phyloP scores from a whole-genome alignment of 345 rosid genomes.

The Sisymbrium altissimum region DNA sequence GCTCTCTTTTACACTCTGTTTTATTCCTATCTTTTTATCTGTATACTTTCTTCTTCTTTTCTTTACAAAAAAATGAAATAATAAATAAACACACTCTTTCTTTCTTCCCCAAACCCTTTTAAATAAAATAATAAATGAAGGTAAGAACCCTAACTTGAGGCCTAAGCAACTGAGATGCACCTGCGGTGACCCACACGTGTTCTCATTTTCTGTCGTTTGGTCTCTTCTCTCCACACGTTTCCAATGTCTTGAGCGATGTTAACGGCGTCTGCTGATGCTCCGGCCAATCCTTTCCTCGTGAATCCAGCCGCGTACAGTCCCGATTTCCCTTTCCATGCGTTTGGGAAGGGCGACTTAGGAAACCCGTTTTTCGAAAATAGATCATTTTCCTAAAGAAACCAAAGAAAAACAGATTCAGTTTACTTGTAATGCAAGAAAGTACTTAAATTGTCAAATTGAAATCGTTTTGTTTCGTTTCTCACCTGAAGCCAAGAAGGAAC shows the following conservation, averaged over 20 bases:
- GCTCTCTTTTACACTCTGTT: slow-evolving; percentile 23
- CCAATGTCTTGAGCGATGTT: slow-evolving; percentile 75
- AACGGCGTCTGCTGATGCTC: slow-evolving; percentile 81
- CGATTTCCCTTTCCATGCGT: slow-evolving; percentile 79
- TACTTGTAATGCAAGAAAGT: slow-evolving; percentile 4
- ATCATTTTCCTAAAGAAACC: slow-evolving; percentile 50
- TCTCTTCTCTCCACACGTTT: slow-evolving; percentile 73
- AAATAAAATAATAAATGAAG: not conserved
- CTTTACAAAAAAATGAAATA: slow-evolving; percentile 19
- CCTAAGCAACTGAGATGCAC: slow-evolving; percentile 57
- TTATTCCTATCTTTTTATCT: not conserved
- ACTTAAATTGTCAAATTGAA: not conserved
- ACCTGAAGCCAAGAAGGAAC: slow-evolving; percentile 82
- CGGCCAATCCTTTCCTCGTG: slow-evolving; percentile 82
- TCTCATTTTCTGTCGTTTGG: slow-evolving; percentile 54
- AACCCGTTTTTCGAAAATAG: slow-evolving; percentile 67
- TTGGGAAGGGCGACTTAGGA: slow-evolving; percentile 64
- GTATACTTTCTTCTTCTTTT: slow-evolving; percentile 4
- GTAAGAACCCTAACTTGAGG: slow-evolving; percentile 15
- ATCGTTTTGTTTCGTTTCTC: slow-evolving; percentile 13
- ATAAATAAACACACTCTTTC: not conserved
- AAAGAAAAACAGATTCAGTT: slow-evolving; percentile 1
- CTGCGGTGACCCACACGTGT: slow-evolving; percentile 57
- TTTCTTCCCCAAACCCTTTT: not conserved
- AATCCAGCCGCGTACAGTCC: slow-evolving; percentile 94